Conservation (phyloP, 2,329 filamentous ascomycete genomes). For the Apiospora arundinis region DNA sequence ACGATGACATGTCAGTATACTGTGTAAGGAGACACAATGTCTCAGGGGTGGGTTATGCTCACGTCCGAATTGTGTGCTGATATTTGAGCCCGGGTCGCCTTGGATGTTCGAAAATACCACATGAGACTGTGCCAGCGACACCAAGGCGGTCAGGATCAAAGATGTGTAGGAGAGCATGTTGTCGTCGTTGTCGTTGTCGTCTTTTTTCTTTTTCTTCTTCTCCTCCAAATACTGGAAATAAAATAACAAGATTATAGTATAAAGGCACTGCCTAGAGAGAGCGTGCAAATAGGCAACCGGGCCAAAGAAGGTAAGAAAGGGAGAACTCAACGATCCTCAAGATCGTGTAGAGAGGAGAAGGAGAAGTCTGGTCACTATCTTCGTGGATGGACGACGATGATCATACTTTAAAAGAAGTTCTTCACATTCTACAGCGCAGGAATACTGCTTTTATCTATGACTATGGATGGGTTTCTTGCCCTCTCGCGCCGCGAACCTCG, state of each 20-base stretch:
- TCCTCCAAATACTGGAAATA: conserved; percentile 19
- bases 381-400: conserved; percentile 22
- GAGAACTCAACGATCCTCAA: conserved; percentile 32
- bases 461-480: neutral
- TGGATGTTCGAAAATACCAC: conserved; percentile 54
- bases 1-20: neutral
- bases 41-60: conserved; percentile 21
- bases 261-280: conserved; percentile 24
- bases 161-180: conserved; percentile 46
- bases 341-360: conserved; percentile 29
- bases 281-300: conserved; percentile 6
- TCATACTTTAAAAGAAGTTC: neutral
- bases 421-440: conserved; percentile 10
- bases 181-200: neutral
- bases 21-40: neutral
- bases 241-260: conserved; percentile 31
- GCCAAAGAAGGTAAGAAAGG: conserved; percentile 21
- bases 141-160: conserved; percentile 42
- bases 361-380: conserved; percentile 17
- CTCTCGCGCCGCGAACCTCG: neutral
- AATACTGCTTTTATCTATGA: conserved; percentile 17
- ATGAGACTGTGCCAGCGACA: conserved; percentile 49
- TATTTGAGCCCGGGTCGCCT: conserved; percentile 51
- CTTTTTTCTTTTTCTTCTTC: neutral
- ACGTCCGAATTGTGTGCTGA: conserved; percentile 57